Percentiles rank a stretch among this genome's conserved stretches.
phyloP scores from a whole-genome alignment of 371 early-diverging fungal species.

The Mucor circinelloides region DNA sequence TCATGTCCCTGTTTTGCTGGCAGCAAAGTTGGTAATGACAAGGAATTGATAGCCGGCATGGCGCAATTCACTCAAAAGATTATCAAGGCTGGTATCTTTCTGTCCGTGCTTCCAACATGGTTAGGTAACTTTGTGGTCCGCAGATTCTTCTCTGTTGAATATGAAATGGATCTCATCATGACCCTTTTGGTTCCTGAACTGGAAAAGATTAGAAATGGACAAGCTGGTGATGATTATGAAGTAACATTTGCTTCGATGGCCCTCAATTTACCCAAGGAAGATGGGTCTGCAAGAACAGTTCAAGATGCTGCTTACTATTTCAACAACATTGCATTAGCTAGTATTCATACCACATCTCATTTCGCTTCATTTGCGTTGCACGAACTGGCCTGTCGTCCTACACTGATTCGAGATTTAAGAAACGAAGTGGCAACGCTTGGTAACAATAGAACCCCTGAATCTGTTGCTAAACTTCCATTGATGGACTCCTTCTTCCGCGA shows the following conservation, averaged over 20 bases:
- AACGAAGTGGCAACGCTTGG: conserved; percentile 19
- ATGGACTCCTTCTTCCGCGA: conserved; percentile 59
- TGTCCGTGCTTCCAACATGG: conserved; percentile 25
- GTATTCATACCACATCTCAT: conserved; percentile 46
- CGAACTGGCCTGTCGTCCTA: conserved; percentile 37
- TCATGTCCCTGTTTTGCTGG: conserved; percentile 42
- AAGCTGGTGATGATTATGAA: conserved; percentile 19
- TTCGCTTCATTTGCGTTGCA: conserved; percentile 37
- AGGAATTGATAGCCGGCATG: conserved; percentile 30
- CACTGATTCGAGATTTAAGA: conserved; percentile 26
- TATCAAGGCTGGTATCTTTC: conserved; percentile 28
- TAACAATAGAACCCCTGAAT: conserved; percentile 25
- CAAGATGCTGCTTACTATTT: conserved; percentile 40
- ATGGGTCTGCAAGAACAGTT: conserved; percentile 23
- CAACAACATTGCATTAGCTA: conserved; percentile 40
- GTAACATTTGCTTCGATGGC: conserved; percentile 32
- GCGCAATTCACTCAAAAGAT: conserved; percentile 38
- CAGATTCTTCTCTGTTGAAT: conserved; percentile 31
- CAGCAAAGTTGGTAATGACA: conserved; percentile 20
- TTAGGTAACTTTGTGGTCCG: conserved; percentile 28
- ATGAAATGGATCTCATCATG: conserved; percentile 40
- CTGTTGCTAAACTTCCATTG: conserved; percentile 32
- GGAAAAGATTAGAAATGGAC: conserved; percentile 15
- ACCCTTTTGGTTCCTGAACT: conserved; percentile 30
- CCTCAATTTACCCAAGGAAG: conserved; percentile 26